phyloP scores from a whole-genome alignment of 768 basidiomycete genomes.

The Mycena indigotica region DNA sequence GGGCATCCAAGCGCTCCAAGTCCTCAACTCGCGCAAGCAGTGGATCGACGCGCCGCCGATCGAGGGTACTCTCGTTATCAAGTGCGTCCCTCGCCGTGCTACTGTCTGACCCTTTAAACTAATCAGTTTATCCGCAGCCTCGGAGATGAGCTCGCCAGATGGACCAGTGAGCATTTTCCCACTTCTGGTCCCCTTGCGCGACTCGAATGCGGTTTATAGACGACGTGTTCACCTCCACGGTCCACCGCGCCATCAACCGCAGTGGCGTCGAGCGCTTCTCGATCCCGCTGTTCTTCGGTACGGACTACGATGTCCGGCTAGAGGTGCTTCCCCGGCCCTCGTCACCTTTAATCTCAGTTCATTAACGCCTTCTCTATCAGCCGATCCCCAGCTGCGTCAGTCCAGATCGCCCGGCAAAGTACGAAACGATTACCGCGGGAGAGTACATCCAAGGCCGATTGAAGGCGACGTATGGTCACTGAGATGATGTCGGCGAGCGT shows the following conservation, averaged over 20 bases:
- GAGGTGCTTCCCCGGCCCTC: slow-evolving; percentile 48
- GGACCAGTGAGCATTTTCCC: slow-evolving; percentile 68
- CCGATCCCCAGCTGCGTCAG: slow-evolving; percentile 42
- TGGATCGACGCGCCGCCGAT: slow-evolving; percentile 87
- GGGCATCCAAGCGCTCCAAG: background rate
- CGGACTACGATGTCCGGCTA: slow-evolving; percentile 80
- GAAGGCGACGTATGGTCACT: slow-evolving; percentile 52
- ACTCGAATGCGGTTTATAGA: slow-evolving; percentile 48
- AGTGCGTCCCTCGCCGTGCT: slow-evolving; percentile 46
- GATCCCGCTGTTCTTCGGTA: slow-evolving; percentile 89
- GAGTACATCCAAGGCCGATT: slow-evolving; percentile 69
- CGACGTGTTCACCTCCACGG: slow-evolving; percentile 87
- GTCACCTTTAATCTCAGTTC: too few relatives aligned
- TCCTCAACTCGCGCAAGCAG: slow-evolving; percentile 22
- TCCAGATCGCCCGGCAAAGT: slow-evolving; percentile 40
- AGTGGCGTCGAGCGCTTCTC: slow-evolving; percentile 75
- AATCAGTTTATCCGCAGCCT: slow-evolving; percentile 43
- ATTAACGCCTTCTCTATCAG: slow-evolving; percentile 22
- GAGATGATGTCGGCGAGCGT: too few relatives aligned
- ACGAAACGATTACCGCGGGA: slow-evolving; percentile 67
- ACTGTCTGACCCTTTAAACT: background rate
- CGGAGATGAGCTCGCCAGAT: slow-evolving; percentile 85
- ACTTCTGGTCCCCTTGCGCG: background rate
- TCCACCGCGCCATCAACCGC: slow-evolving; percentile 83
- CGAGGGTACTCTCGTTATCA: slow-evolving; percentile 83